Evolutionary conservation across 2,329 filamentous ascomycete genomes (phyloP), one percentile per base, ranked within the genome.

Genomic region (Rutstroemia sp.): DNA sequence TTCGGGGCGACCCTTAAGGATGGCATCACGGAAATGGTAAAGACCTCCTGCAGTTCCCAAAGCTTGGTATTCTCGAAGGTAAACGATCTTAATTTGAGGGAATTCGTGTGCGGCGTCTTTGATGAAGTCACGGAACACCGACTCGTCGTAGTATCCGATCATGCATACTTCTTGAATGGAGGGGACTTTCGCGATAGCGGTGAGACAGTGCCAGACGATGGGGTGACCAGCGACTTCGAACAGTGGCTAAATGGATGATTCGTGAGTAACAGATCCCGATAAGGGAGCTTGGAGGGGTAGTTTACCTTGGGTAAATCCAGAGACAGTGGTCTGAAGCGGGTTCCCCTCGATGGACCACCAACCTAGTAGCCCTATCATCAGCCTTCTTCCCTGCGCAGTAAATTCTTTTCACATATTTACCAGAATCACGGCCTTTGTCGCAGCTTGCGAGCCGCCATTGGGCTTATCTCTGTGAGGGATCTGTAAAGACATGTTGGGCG

Each of bases 21-120:
- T 97, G 63, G 90, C 90, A 82, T 99, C 94, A 71, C 94, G 90
- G 84, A 99, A 97, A 77, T 97, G 94, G 81, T 97, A 99, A 47
- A 99, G 83, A 60, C 94, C 94, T 65, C 94, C 94, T 30, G 94
- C 94, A 14, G 94, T 97, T 70, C 94, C 94, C 60, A 99, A 77
- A 58, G 94, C 92, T 73, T 95, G 87, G 77, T 99, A 99, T 78
- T 99, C 94, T 70, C 94, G 89, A 54, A 99, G 83, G 76, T 99
- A 99, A 73, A 92, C 90, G 75, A 97, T 90, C 67, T 85, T 84
- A 67, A 97, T 84, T 69, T 89, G 83, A 54, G 92, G 90, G 76
- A 95, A 95, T 71, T 89, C 87, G 72, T 83, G 83, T 59, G 84
- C 79, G 59, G 91, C 84, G 71, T 95, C 88, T 75, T 95, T 96